Percentiles rank a stretch among this genome's conserved stretches.
These are phyloP conservation scores for Nakazawaea peltata DNA, from an alignment of 805 yeast genomes.

Conservation along the genomic window DNA sequence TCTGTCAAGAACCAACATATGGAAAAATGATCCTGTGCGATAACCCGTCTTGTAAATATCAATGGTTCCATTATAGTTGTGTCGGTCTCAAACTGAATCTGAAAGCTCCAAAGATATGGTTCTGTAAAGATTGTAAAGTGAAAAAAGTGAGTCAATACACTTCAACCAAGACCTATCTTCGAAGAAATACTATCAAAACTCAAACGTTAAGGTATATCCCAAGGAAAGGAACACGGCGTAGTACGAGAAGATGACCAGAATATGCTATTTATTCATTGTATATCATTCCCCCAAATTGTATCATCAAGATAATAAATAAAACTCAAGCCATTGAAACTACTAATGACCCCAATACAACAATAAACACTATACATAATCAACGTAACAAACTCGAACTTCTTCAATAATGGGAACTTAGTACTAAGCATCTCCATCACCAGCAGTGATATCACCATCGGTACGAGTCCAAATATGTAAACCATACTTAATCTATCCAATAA, in stretches of 20 bases:
- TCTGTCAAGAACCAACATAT: constrained; percentile 43
- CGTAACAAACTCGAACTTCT: constrained; percentile 62
- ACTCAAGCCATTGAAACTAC: constrained; percentile 82
- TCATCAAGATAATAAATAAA: constrained; percentile 88
- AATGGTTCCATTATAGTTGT: constrained; percentile 58
- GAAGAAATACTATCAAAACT: background rate
- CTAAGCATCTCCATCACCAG: constrained; percentile 48
- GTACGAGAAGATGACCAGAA: too few species aligned
- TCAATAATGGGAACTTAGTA: constrained; percentile 41
- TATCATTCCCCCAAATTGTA: constrained; percentile 52
- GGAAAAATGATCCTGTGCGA: constrained; percentile 96
- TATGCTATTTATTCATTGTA: too few species aligned
- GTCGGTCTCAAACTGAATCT: constrained; percentile 31
- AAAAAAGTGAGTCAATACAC: background rate
- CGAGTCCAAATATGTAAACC: constrained; percentile 57
- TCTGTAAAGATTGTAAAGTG: constrained; percentile 34
- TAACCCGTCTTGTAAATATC: constrained; percentile 50
- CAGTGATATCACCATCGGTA: constrained; percentile 47
- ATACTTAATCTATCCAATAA: constrained; percentile 64
- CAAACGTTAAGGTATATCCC: background rate
- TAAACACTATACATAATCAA: constrained; percentile 81
- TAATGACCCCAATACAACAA: constrained; percentile 76
- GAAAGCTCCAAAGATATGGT: constrained; percentile 40
- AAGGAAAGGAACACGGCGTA: too few species aligned
- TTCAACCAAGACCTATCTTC: background rate